Base-by-base conservation (phyloP, 2,329 filamentous ascomycete species). In the Aotearoamyces nothofagi region DNA sequence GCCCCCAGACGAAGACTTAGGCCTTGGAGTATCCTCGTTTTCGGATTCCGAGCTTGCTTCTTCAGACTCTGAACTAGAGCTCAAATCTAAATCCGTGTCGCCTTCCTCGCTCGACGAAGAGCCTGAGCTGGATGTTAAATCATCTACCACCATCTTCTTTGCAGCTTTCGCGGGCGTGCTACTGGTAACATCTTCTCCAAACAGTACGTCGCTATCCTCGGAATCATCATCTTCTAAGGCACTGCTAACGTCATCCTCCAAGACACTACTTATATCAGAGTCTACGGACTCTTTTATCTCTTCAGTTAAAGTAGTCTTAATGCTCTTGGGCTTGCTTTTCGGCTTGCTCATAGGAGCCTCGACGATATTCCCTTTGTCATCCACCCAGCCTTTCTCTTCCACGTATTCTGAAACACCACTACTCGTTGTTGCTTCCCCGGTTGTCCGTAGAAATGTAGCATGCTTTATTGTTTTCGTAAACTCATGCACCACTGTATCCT, bases 381-480 rank as follows among this genome's bases (percentile, higher is more conserved):
- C 78, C 0, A 93, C 66, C 87, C 90, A 96, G 2, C 87, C 87
- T 44, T 79, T 76, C 13, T 78, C 84, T 30, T 93, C 78, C 22
- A 90, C 67, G 49, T 77, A 94, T 32, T 77, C 72, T 3, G 61
- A 52, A 22, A 63, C 60, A n/a, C 59, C 50, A 26, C 62, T 61
- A 10, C 52, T 50, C 7, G 51, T 52, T 2, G 54, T 54, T 1
- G 53, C 54, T 2, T 56, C 50, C 4, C 57, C 53, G 23, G 48
- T 60, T 5, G 62, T 58, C 49, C 81, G 82, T 33, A 94, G 53
- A 47, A 93, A 94, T 4, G 69, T 78, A 0, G 84, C 81, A 38
- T 83, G 78, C 43, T 83, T 87, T 20, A 70, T 73, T 5, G 78
- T 84, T 49, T 83, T 84, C 42, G 78, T 70, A 47, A 94, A 96